phyloP scores from a whole-genome alignment of 495 filamentous ascomycete species.

The Xylaria castorea region DNA sequence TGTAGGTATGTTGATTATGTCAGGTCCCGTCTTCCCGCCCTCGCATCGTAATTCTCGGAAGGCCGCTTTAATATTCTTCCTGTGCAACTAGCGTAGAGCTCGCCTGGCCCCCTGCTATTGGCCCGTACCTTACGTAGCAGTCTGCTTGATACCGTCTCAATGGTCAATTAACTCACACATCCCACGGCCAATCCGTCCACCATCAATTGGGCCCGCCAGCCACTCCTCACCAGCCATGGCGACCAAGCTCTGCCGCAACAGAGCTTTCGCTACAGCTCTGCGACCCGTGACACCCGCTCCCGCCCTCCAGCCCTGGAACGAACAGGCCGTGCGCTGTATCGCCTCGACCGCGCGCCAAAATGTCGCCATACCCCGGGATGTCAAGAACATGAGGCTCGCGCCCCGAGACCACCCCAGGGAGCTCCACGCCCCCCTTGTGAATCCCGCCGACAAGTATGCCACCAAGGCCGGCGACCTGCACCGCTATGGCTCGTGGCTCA shows the following conservation, averaged over 20 bases:
- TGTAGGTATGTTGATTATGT: background rate
- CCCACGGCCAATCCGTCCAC: constrained; percentile 36
- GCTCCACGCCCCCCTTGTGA: constrained; percentile 81
- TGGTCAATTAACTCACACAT: constrained; percentile 37
- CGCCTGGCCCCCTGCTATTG: constrained; percentile 11
- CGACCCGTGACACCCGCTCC: constrained; percentile 52
- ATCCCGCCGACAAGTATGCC: constrained; percentile 90
- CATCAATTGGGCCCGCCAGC: constrained; percentile 52
- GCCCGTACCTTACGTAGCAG: constrained; percentile 8
- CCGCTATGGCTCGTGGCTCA: constrained; percentile 93
- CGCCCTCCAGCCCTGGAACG: constrained; percentile 30
- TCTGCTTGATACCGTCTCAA: constrained; percentile 30
- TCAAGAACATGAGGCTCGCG: constrained; percentile 73
- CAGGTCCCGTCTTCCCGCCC: background rate
- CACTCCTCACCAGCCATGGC: constrained; percentile 60
- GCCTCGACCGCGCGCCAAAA: constrained; percentile 60
- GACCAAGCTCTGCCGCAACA: constrained; percentile 69
- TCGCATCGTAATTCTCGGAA: background rate
- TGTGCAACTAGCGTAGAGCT: background rate
- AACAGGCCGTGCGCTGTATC: constrained; percentile 56
- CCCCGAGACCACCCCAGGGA: constrained; percentile 58
- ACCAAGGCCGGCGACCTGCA: constrained; percentile 84
- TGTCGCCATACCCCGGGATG: constrained; percentile 62
- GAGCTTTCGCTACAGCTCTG: constrained; percentile 66
- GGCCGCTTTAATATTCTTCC: constrained; percentile 25